Evolutionary conservation across 1,284 basidiomycete genomes (phyloP).

Genomic region (Cerioporus squamosus): DNA sequence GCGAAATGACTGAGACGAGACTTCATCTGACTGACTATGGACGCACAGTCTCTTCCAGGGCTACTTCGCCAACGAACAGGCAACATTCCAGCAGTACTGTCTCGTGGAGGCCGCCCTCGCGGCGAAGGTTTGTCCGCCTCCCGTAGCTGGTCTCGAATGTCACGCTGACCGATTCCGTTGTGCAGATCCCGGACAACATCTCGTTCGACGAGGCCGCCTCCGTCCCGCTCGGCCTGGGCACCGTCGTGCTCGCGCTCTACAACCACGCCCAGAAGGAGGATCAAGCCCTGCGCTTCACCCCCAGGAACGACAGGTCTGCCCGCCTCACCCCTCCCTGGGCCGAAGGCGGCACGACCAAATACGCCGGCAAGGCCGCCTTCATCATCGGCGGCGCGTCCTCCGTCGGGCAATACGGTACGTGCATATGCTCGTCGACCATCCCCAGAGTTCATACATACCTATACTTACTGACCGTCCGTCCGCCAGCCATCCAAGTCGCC

Average conservation of each 20-base stretch:
- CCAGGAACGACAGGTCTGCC: slow-evolving; percentile 26
- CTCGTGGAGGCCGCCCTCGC: slow-evolving; percentile 34
- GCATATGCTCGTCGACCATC: background rate
- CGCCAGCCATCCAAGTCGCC: slow-evolving; percentile 46
- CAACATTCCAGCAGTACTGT: slow-evolving; percentile 40
- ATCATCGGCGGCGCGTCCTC: slow-evolving; percentile 49
- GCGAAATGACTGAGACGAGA: too few species aligned
- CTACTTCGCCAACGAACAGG: slow-evolving; percentile 19
- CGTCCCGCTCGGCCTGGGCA: slow-evolving; percentile 34
- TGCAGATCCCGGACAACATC: slow-evolving; percentile 34
- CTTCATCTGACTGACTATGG: slow-evolving; percentile 13
- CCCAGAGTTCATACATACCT: background rate
- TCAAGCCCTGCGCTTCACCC: too few species aligned
- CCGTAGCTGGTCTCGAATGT: background rate
- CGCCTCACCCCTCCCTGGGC: slow-evolving; percentile 34
- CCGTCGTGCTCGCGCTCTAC: slow-evolving; percentile 35
- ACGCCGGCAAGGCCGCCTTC: slow-evolving; percentile 42
- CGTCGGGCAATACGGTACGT: slow-evolving; percentile 46
- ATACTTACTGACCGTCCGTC: background rate
- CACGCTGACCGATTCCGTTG: background rate
- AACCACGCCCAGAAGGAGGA: slow-evolving; percentile 14
- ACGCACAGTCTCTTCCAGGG: slow-evolving; percentile 33
- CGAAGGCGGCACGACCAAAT: slow-evolving; percentile 40
- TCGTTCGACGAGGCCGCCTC: slow-evolving; percentile 37
- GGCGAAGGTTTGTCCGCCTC: slow-evolving; percentile 28